Percentiles rank a stretch among this genome's conserved stretches.
Evolutionary conservation across 192 early-diverging fungal genomes (phyloP).

Genomic region (Bifiguratus adelaidae): DNA sequence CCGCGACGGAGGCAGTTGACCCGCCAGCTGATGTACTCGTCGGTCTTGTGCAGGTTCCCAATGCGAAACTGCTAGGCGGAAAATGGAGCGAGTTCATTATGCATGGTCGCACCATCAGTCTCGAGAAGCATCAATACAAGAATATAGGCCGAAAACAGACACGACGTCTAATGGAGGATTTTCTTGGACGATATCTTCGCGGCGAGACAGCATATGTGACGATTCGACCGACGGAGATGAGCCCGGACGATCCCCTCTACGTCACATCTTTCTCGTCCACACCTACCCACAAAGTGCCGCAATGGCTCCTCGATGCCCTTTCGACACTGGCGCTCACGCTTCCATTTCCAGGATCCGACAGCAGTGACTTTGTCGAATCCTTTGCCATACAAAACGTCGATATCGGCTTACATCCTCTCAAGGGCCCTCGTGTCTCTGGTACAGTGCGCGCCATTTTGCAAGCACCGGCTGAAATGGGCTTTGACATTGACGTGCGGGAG

Average conservation of each 20-base stretch:
- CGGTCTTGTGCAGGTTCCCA: slow-evolving; percentile 10
- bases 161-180: no score
- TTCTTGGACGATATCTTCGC: no score
- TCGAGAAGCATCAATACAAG: no score
- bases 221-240: no score
- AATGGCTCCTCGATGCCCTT: slow-evolving; percentile 16
- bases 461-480: slow-evolving; percentile 16
- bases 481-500: slow-evolving; percentile 10
- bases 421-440: slow-evolving; percentile 13
- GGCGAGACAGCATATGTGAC: no score
- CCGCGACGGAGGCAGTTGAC: background rate
- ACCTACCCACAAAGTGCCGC: no score
- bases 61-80: slow-evolving; percentile 11
- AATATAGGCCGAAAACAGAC: no score
- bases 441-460: slow-evolving; percentile 12
- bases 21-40: slow-evolving; percentile 10
- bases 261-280: no score
- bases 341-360: slow-evolving; percentile 19
- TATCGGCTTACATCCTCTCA: slow-evolving; percentile 14
- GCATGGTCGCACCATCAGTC: no score
- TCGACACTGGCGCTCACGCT: slow-evolving; percentile 4
- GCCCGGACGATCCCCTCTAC: slow-evolving; percentile 8
- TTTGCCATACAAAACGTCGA: slow-evolving; percentile 9
- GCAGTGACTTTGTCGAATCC: slow-evolving; percentile 15
- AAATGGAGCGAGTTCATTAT: slow-evolving; percentile 13